Base-by-base conservation (phyloP, 108 stramenopile genomes). In the Fragilaria crotonensis region DNA sequence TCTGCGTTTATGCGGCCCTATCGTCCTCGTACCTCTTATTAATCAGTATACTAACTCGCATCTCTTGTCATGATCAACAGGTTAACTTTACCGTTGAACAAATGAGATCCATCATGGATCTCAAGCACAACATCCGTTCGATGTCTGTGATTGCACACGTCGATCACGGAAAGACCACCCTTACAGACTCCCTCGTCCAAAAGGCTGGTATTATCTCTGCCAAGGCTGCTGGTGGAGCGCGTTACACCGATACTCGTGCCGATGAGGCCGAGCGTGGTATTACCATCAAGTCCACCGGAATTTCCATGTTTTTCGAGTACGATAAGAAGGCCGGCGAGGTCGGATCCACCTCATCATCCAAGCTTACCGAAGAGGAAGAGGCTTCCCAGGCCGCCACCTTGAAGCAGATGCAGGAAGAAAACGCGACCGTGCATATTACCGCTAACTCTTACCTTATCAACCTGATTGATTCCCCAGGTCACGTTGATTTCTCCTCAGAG, bases 301-400 rank as follows among this genome's bases (percentile, higher is more conserved):
- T 99, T 73, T 94, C 93, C 66, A 98, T 99, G 99, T 99, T 97
- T 82, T 99, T 99, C 80, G 96, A 98, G 91, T 99, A 99, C 89
- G 94, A 96, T 65, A 73, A 95, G 57, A 79, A 89, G 78, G 83
- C 84, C 1, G 94, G 92, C 36, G 93, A 95, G 62, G 80, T 75
- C 48, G 80, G 75, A 27, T 80, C 73, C 25, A 45, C 30, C 0
- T 41, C 36, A 11, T 41, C 36, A 41, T 54, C 32, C n/a, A 51
- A 36, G 3, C 64, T 89, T 33, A 67, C 74, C 25, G 89, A 62
- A n/a, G 89, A 87, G 68, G 88, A 91, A 59, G 73, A 70, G 44
- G 81, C 68, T 5, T 71, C 68, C 7, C 67, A 78, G 41, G 59
- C 57, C 7, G 57, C 54, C 29, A 80, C 79, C 14, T 44, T 87